Evolutionary conservation across 495 filamentous ascomycete species (phyloP).

Genomic region (Neurospora sp.): DNA sequence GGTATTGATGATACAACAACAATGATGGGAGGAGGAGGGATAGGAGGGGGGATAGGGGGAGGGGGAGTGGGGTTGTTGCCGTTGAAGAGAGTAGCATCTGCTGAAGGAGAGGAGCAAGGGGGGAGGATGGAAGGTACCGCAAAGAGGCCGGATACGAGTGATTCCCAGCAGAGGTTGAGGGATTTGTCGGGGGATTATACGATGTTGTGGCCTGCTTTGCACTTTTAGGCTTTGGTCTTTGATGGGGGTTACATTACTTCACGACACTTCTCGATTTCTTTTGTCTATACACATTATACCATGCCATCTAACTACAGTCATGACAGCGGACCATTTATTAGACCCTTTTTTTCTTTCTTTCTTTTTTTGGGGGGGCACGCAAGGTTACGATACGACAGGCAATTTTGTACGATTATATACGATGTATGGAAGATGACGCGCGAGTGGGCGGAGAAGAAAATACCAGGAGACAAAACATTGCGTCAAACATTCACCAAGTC

Average conservation of each 20-base stretch:
- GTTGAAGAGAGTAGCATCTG: constrained; percentile 12
- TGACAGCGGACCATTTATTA: not conserved
- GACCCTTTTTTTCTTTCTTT: not conserved
- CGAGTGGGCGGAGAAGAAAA: not conserved
- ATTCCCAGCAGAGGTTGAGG: constrained; percentile 12
- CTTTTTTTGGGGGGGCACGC: not conserved
- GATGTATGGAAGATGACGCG: not conserved
- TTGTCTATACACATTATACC: not conserved
- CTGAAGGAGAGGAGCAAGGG: constrained; percentile 9
- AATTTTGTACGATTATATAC: not conserved
- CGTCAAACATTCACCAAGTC: no score
- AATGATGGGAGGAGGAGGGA: not conserved
- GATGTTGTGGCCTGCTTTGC: constrained; percentile 27
- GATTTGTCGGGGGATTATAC: constrained; percentile 18
- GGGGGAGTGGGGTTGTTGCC: constrained; percentile 2
- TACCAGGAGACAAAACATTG: no score
- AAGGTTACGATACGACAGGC: not conserved
- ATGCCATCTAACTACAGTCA: not conserved
- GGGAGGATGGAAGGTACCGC: not conserved
- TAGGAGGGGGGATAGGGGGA: not conserved
- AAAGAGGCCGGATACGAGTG: constrained; percentile 11
- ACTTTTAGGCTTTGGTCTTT: constrained; percentile 8
- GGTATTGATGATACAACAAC: constrained; percentile 18
- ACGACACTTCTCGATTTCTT: not conserved
- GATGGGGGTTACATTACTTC: not conserved